Conservation (phyloP, 2,329 filamentous ascomycete genomes). For the Pseudogymnoascus sp. region DNA sequence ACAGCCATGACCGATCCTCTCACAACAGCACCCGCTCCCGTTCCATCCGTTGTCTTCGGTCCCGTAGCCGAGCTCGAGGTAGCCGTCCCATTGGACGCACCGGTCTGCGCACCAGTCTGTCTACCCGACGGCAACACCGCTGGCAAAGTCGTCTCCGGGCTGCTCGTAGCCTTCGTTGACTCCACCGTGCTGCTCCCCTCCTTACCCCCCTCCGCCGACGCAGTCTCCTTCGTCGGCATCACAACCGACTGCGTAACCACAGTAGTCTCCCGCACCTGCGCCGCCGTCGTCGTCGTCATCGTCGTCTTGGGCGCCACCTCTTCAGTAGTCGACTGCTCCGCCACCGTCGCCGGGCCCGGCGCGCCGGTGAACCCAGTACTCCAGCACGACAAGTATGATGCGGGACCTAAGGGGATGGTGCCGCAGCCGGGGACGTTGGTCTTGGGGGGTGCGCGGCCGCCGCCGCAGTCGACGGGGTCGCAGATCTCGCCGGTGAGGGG, state of each 20-base stretch:
- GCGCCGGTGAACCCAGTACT: background rate
- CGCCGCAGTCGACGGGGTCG: constrained; percentile 20
- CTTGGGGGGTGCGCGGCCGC: constrained; percentile 10
- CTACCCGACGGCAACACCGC: background rate
- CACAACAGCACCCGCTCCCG: background rate
- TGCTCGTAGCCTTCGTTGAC: background rate
- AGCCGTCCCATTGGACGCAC: background rate
- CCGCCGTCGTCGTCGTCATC: background rate
- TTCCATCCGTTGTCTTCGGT: background rate
- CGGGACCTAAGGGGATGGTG: background rate
- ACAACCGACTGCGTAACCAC: background rate
- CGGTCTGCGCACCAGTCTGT: background rate
- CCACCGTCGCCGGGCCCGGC: background rate
- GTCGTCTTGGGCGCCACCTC: background rate
- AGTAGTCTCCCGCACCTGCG: background rate
- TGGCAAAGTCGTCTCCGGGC: background rate
- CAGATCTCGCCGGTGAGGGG: constrained; percentile 18
- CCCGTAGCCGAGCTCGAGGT: background rate
- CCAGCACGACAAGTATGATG: background rate
- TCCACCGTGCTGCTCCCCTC: background rate
- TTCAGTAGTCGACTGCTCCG: background rate
- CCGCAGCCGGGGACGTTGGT: constrained; percentile 6
- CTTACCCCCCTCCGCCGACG: background rate
- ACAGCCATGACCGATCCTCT: background rate
- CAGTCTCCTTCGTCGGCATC: background rate